Percentiles rank a stretch among this genome's conserved stretches.
Evolutionary conservation across 140 eudicot genomes (phyloP).

Genomic region (Stevia rebaudiana): DNA sequence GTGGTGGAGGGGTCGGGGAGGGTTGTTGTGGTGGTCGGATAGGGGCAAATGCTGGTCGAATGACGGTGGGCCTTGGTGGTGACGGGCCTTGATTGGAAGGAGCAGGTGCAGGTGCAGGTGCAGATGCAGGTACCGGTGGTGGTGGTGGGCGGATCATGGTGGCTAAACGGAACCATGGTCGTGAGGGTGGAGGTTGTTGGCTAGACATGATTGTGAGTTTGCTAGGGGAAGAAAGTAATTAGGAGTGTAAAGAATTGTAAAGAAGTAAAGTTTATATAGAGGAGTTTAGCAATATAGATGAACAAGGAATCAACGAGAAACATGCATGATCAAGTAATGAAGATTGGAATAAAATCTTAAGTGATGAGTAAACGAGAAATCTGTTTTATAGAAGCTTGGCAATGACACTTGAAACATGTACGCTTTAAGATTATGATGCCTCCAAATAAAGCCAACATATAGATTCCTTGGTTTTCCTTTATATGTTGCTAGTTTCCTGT

Average conservation of each 20-base stretch:
- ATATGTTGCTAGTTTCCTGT: no score
- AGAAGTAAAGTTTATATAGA: constrained; percentile 23
- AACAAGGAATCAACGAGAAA: constrained; percentile 31
- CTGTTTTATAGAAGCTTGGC: constrained; percentile 1
- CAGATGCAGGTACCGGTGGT: no score
- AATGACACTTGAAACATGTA: constrained; percentile 18
- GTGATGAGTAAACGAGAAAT: constrained; percentile 19
- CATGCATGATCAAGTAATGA: constrained; percentile 1
- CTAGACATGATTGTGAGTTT: constrained; percentile 43
- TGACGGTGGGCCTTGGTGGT: constrained; percentile 33
- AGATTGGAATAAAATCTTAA: constrained; percentile 28
- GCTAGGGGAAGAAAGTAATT: neutral
- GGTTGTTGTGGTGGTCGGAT: constrained; percentile 36
- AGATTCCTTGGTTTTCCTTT: neutral
- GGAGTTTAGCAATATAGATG: constrained; percentile 8
- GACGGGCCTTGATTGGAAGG: constrained; percentile 31
- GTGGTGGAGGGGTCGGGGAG: constrained; percentile 18
- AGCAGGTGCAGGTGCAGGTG: constrained; percentile 27
- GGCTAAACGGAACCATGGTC: constrained; percentile 58
- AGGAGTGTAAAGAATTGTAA: constrained; percentile 8
- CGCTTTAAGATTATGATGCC: constrained; percentile 15
- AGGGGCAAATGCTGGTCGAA: constrained; percentile 46
- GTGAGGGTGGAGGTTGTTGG: constrained; percentile 48
- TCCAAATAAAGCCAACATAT: constrained; percentile 26
- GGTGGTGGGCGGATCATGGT: constrained; percentile 41